Evolutionary conservation across 2,329 filamentous ascomycete genomes (phyloP).

Genomic region (Neopestalotiopsis clavispora): DNA sequence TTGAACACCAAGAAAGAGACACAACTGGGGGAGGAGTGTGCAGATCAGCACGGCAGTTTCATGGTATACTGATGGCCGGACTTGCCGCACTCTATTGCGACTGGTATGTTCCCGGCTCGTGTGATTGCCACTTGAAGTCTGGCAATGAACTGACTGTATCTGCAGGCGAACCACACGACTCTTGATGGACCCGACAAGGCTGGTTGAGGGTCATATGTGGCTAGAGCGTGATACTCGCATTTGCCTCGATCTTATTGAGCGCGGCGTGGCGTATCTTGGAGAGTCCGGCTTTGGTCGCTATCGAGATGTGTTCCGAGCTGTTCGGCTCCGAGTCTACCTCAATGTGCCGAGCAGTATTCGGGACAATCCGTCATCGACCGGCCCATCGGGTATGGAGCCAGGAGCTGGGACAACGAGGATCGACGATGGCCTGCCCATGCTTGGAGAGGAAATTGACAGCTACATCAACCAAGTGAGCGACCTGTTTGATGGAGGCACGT

Average conservation of each 20-base stretch:
- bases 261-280: background rate
- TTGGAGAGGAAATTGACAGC: background rate
- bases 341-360: background rate
- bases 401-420: background rate
- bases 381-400: background rate
- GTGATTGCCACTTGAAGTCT: background rate
- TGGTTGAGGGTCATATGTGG: background rate
- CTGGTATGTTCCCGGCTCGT: background rate
- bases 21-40: background rate
- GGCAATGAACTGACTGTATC: background rate
- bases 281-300: background rate
- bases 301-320: background rate
- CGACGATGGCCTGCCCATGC: background rate
- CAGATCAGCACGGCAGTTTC: background rate
- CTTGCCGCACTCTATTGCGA: background rate
- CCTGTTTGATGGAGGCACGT: background rate
- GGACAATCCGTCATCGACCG: background rate
- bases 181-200: background rate
- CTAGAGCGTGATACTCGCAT: background rate
- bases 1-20: background rate
- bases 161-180: background rate
- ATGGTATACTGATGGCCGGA: background rate
- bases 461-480: background rate
- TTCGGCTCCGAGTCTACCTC: background rate
- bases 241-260: background rate